Base-by-base conservation (phyloP, 2,329 filamentous ascomycete genomes). In the Claviceps maximensis region DNA sequence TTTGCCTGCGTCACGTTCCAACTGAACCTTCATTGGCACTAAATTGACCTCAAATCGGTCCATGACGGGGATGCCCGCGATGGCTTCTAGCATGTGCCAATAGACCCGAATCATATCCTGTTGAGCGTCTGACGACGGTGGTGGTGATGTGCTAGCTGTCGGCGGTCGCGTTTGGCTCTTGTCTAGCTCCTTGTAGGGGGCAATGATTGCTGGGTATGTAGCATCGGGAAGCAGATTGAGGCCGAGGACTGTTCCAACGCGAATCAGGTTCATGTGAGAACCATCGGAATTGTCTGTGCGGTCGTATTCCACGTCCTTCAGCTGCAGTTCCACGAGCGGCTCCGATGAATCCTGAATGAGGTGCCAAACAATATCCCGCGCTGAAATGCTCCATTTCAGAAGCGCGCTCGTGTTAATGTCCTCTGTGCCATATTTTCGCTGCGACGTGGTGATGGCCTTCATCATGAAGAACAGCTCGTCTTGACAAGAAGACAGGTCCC, bases 381-480 rank as follows among this genome's bases (percentile, higher is more conserved):
- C 89, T n/a, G 87, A 86, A 55, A 98, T 89, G 65, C 89, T 93
- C 86, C 91, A 96, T 60, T 88, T 84, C 52, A 98, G 69, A 42
- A 96, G 74, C 6, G 89, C 89, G 55, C 81, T 90, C 53, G 83
- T 85, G 57, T 89, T 80, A 7, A 82, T 80, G 49, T 81, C 75
- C 47, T 81, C 75, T 47, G 62, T 60, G 79, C 95, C 89, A 57
- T 82, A 83, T 65, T 90, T 93, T 55, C 89, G 79, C 68, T 98
- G 93, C 5, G 91, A 94, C 2, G 89, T 94, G 1, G 93, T 98
- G 65, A 98, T 98, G 41, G 93, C 94, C 63, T 98, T 97, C 93
- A 98, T 97, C 74, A 98, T 87, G 71, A 98, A 98, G 76, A 98
- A 99, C 9, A 99, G 71, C 67, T 99, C 94, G 62, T 98, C 93